These are phyloP conservation scores for Chaetothyriales sp. DNA, from an alignment of 2,329 filamentous ascomycete species.

Conservation along the genomic window DNA sequence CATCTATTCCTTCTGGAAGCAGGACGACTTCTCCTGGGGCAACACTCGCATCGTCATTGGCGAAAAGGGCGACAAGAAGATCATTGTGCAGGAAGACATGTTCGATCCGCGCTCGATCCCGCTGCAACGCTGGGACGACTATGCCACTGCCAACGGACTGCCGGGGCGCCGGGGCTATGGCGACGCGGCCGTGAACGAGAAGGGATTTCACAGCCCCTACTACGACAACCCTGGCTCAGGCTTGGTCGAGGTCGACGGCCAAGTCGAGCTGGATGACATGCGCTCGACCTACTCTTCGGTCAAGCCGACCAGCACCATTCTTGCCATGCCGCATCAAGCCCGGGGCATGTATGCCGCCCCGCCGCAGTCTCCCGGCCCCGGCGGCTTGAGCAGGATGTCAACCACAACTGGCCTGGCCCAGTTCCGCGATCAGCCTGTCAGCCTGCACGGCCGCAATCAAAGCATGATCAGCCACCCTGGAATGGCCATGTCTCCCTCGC, in stretches of 20 bases:
- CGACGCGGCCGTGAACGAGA: conserved; percentile 6
- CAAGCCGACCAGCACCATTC: conserved; percentile 69
- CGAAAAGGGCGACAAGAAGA: conserved; percentile 78
- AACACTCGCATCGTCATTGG: conserved; percentile 95
- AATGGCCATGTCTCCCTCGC: conserved; percentile 4
- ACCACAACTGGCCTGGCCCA: conserved; percentile 53
- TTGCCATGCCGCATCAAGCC: conserved; percentile 43
- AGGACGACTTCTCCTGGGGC: conserved; percentile 98
- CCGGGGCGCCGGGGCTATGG: conserved; percentile 67
- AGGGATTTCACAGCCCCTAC: conserved; percentile 54
- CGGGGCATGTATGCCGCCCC: conserved; percentile 51
- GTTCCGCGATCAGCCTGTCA: conserved; percentile 47
- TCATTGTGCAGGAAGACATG: conserved; percentile 71
- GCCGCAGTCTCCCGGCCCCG: conserved; percentile 58
- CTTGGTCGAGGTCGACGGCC: conserved; percentile 17
- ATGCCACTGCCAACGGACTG: conserved; percentile 71
- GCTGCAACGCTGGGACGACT: conserved; percentile 94
- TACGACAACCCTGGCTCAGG: conserved; percentile 55
- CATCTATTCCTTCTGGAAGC: conserved; percentile 98
- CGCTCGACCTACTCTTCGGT: conserved; percentile 91
- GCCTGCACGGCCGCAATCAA: conserved; percentile 39
- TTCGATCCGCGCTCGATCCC: conserved; percentile 91
- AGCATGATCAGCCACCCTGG: conserved; percentile 38
- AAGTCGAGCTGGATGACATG: conserved; percentile 84
- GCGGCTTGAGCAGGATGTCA: conserved; percentile 49